phyloP scores from a whole-genome alignment of 2,329 filamentous ascomycete species.

The Aureobasidium pullulans region DNA sequence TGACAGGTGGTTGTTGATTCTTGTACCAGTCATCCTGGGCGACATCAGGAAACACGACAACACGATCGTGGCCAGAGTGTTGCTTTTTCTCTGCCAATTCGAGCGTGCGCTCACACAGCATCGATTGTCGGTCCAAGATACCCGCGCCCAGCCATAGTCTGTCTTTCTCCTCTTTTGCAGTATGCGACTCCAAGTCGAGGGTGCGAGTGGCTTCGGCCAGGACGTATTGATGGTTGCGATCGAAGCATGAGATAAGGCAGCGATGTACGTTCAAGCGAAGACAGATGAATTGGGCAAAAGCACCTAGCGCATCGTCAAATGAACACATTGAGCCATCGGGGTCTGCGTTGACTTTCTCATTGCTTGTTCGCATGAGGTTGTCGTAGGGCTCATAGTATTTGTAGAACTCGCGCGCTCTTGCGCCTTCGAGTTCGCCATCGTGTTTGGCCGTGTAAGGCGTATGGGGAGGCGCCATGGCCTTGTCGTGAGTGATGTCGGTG shows the following conservation, averaged over 20 bases:
- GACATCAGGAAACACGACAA: background rate
- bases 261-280: slow-evolving; percentile 30
- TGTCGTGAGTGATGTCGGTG: background rate
- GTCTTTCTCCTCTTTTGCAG: slow-evolving; percentile 27
- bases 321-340: background rate
- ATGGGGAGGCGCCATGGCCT: background rate
- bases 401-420: slow-evolving; percentile 13
- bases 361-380: background rate
- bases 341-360: background rate
- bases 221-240: slow-evolving; percentile 43
- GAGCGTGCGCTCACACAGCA: slow-evolving; percentile 16
- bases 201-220: slow-evolving; percentile 43
- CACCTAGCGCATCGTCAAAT: slow-evolving; percentile 34
- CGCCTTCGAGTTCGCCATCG: slow-evolving; percentile 3
- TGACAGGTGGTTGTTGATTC: background rate
- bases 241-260: slow-evolving; percentile 39
- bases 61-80: slow-evolving; percentile 5
- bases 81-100: slow-evolving; percentile 13
- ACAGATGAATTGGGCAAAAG: slow-evolving; percentile 31
- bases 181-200: slow-evolving; percentile 29
- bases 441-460: background rate
- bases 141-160: slow-evolving; percentile 29
- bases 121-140: slow-evolving; percentile 9
- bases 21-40: background rate
- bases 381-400: slow-evolving; percentile 13